phyloP scores from a whole-genome alignment of 2,329 filamentous ascomycete species.

The Hysterium pulicare region DNA sequence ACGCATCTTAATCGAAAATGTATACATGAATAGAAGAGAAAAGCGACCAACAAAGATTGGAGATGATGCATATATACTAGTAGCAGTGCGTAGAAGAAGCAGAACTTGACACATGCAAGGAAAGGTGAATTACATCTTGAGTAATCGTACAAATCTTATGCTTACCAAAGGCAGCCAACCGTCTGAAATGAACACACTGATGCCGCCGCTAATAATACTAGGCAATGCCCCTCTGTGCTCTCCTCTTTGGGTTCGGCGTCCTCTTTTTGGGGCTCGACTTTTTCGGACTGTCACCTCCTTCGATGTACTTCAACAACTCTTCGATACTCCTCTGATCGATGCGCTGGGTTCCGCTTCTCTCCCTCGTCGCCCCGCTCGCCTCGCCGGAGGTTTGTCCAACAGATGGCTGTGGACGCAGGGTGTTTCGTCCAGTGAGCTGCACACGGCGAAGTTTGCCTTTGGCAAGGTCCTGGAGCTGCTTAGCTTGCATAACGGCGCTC shows the following conservation, averaged over 20 bases:
- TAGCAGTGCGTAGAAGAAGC: no score
- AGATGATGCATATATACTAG: conserved; percentile 7
- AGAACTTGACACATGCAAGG: background rate
- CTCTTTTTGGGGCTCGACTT: conserved; percentile 45
- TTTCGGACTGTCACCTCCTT: conserved; percentile 57
- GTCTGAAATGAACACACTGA: background rate
- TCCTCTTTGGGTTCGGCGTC: conserved; percentile 43
- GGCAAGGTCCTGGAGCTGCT: conserved; percentile 85
- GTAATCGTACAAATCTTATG: background rate
- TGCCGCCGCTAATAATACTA: background rate
- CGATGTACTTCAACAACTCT: conserved; percentile 91
- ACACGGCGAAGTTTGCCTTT: conserved; percentile 68
- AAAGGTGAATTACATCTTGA: background rate
- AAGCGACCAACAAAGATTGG: conserved; percentile 5
- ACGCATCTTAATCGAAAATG: background rate
- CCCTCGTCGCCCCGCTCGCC: conserved; percentile 36
- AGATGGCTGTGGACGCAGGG: conserved; percentile 60
- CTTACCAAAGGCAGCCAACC: background rate
- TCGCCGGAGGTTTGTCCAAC: conserved; percentile 57
- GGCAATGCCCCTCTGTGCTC: conserved; percentile 18
- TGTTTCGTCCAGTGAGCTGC: conserved; percentile 61
- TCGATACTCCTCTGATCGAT: conserved; percentile 83
- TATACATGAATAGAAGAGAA: background rate
- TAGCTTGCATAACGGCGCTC: conserved; percentile 90
- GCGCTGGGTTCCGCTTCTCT: conserved; percentile 33